Base-by-base conservation (phyloP, 306 rosid genomes). In the Castanospermum australe region DNA sequence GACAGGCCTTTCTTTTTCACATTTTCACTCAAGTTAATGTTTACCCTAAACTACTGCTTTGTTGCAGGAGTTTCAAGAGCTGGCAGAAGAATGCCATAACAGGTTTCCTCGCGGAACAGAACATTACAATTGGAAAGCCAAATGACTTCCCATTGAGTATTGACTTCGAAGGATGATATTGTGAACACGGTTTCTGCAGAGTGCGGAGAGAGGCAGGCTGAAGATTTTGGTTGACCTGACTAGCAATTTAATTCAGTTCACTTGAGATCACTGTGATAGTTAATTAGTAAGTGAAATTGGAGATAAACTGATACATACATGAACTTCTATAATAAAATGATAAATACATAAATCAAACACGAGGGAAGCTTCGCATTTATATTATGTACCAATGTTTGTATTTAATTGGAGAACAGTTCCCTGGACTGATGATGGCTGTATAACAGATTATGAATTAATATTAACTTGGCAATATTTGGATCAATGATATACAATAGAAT, bases 31-130 rank as follows among this genome's bases (percentile, higher is more conserved):
- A 51, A 79, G 71, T 62, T 35, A 57, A 30, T 57, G 14, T 20
- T 42, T 36, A 21, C 30, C n/a, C 42, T 66, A 21, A 62, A 17
- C 74, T 17, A 48, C 62, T 59, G 24, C 56, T 82, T 72, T 68
- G 59, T 63, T 83, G 78, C 87, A 93, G 98, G 94, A 93, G 97
- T 88, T 93, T 96, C 85, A 93, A 93, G 87, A 42, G 99, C 83
- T 93, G 96, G 99, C 94, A 96, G 86, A 96, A 90, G 97, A 93
- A 86, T 33, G 98, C 97, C 48, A 93, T 93, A 71, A 88, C 85
- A 32, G 89, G 72, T 47, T 96, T 88, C 83, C 81, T 96, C 51
- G 56, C 81, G 0, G 93, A 86, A 82, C 90, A 77, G 87, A 87
- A 86, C 78, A 78, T 96, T 17, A 84, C 73, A 80, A 84, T 91